phyloP scores from a whole-genome alignment of 495 filamentous ascomycete species.

The Sabuloglossum arenarium region DNA sequence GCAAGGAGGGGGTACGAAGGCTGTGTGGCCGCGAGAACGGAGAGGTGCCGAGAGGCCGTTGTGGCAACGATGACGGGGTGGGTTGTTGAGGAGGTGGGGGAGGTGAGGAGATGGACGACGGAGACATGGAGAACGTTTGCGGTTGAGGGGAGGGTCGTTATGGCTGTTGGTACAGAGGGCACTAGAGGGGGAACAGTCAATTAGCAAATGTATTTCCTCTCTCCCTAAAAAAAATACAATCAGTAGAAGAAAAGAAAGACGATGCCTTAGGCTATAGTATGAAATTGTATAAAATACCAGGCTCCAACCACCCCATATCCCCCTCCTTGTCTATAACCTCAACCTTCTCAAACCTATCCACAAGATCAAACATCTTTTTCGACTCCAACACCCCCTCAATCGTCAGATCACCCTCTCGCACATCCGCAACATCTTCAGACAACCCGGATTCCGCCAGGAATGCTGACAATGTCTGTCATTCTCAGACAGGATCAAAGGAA shows the following conservation, averaged over 20 bases:
- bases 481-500: too few species aligned
- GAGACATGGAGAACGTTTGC: constrained; percentile 35
- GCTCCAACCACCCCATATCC: constrained; percentile 18
- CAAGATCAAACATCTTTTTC: constrained; percentile 40
- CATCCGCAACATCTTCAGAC: constrained; percentile 21
- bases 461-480: constrained; percentile 26
- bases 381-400: constrained; percentile 44
- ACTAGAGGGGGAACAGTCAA: constrained; percentile 19
- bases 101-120: neutral
- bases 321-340: constrained; percentile 20
- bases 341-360: constrained; percentile 32
- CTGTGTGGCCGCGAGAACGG: constrained; percentile 18
- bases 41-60: constrained; percentile 30
- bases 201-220: neutral
- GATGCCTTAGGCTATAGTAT: neutral
- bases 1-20: constrained; percentile 3
- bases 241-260: neutral
- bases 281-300: neutral
- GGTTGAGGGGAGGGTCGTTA: constrained; percentile 23
- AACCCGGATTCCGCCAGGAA: constrained; percentile 44
- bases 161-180: constrained; percentile 22
- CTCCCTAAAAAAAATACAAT: neutral
- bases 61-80: constrained; percentile 22
- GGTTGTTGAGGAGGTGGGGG: neutral
- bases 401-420: constrained; percentile 26